A percentile compares a stretch with the other conserved stretches of the same genome.
Evolutionary conservation across 2,329 filamentous ascomycete species (phyloP).

Genomic region (Trichoderma simmonsii): DNA sequence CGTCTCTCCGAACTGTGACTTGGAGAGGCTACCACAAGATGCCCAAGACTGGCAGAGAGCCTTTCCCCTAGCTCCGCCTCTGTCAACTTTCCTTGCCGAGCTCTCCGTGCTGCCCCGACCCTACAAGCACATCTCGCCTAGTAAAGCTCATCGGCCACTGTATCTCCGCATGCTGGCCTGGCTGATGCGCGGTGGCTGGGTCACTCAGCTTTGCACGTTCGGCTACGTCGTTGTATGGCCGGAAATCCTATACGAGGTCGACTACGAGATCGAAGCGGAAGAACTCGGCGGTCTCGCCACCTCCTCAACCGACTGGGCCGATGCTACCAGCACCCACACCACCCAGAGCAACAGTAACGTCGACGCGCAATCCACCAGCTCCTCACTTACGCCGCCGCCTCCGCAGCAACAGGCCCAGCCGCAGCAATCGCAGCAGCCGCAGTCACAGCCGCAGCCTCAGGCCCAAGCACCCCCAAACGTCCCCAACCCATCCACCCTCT

Average conservation of each 20-base stretch:
- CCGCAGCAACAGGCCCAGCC: constrained; percentile 16
- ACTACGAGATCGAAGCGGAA: constrained; percentile 66
- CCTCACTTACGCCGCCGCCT: constrained; percentile 1
- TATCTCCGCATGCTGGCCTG: constrained; percentile 93
- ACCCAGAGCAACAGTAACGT: neutral
- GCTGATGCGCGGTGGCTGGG: constrained; percentile 89
- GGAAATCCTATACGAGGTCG: constrained; percentile 78
- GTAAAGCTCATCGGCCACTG: constrained; percentile 77
- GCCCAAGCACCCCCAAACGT: constrained; percentile 28
- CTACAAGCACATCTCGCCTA: constrained; percentile 81
- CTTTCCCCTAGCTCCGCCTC: constrained; percentile 78
- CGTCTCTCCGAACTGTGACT: constrained; percentile 83
- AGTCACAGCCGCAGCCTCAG: constrained; percentile 7
- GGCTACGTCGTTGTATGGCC: constrained; percentile 82
- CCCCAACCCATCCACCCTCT: constrained; percentile 24
- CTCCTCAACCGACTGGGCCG: constrained; percentile 12
- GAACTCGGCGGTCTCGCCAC: constrained; percentile 46
- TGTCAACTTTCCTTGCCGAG: constrained; percentile 83
- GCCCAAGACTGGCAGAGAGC: constrained; percentile 68
- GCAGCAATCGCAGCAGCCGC: constrained; percentile 19
- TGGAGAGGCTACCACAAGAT: constrained; percentile 66
- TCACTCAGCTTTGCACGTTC: constrained; percentile 88
- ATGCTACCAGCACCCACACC: constrained; percentile 12
- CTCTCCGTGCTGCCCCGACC: constrained; percentile 77
- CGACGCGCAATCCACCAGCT: constrained; percentile 6